Percentiles rank a stretch among this genome's conserved stretches.
These are phyloP conservation scores for Leccinum truebloodii DNA, from an alignment of 768 basidiomycete species.

Conservation along the genomic window DNA sequence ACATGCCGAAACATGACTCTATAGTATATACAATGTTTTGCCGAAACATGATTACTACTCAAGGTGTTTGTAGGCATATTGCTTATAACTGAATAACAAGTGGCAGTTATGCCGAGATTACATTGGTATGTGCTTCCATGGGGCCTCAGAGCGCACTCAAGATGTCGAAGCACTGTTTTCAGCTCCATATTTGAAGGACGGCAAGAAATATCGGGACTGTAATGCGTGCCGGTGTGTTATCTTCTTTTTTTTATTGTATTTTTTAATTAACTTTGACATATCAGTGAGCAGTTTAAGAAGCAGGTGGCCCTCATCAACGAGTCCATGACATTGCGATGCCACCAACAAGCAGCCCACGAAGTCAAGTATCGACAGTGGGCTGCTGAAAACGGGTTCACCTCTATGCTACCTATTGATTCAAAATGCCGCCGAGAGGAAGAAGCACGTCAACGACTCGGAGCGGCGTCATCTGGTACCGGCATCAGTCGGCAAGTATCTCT, in stretches of 20 bases:
- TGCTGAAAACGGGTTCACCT: not conserved
- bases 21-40: too few species aligned
- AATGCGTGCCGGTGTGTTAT: not conserved
- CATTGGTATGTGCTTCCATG: too few species aligned
- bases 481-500: not conserved
- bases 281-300: not conserved
- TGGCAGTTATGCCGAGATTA: too few species aligned
- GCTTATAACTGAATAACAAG: too few species aligned
- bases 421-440: not conserved
- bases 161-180: not conserved
- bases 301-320: not conserved
- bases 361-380: not conserved
- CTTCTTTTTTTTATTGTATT: not conserved
- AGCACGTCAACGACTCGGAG: not conserved
- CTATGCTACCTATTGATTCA: not conserved
- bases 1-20: too few species aligned
- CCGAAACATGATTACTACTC: too few species aligned
- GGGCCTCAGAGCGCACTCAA: not conserved
- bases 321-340: not conserved
- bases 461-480: not conserved
- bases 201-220: not conserved
- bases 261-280: not conserved
- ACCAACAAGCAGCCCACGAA: not conserved
- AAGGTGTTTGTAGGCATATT: too few species aligned
- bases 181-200: not conserved